Conservation (phyloP, 768 basidiomycete species). For the Amylocystis lapponica region DNA sequence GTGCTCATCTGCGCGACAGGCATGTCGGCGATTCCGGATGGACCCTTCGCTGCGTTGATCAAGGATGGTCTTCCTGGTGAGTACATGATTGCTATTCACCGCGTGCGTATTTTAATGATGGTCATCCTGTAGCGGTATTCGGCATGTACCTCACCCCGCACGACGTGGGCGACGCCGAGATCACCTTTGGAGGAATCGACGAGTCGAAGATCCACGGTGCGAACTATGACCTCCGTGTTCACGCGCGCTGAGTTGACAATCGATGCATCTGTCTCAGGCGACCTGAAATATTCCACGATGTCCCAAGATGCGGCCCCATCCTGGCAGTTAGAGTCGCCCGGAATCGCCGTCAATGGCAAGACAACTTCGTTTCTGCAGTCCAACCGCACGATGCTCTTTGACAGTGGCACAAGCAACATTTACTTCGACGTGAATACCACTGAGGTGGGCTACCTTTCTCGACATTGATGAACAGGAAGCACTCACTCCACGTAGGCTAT, state of each 20-base stretch:
- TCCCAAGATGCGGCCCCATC: constrained; percentile 42
- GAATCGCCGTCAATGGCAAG: constrained; percentile 47
- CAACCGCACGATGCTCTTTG: constrained; percentile 45
- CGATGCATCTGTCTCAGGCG: constrained; percentile 36
- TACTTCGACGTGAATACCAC: constrained; percentile 44
- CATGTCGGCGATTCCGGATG: constrained; percentile 43
- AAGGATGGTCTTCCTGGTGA: constrained; percentile 45
- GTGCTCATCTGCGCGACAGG: constrained; percentile 18
- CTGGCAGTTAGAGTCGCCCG: constrained; percentile 42
- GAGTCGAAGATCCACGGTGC: constrained; percentile 44
- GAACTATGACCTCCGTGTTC: neutral
- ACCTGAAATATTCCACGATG: constrained; percentile 37
- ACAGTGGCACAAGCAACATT: constrained; percentile 53
- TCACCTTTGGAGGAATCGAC: constrained; percentile 51
- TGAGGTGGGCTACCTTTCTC: constrained; percentile 27
- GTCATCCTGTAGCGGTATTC: constrained; percentile 14
- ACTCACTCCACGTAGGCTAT: constrained; percentile 40
- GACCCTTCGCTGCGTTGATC: constrained; percentile 44
- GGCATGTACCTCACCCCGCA: constrained; percentile 41
- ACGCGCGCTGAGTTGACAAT: constrained; percentile 32
- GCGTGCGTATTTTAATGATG: neutral
- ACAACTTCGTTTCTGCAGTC: constrained; percentile 37
- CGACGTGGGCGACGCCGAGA: constrained; percentile 38
- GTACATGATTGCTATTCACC: constrained; percentile 6
- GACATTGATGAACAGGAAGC: neutral